Evolutionary conservation across 768 basidiomycete genomes (phyloP).

Genomic region (Termitomyces sp.): DNA sequence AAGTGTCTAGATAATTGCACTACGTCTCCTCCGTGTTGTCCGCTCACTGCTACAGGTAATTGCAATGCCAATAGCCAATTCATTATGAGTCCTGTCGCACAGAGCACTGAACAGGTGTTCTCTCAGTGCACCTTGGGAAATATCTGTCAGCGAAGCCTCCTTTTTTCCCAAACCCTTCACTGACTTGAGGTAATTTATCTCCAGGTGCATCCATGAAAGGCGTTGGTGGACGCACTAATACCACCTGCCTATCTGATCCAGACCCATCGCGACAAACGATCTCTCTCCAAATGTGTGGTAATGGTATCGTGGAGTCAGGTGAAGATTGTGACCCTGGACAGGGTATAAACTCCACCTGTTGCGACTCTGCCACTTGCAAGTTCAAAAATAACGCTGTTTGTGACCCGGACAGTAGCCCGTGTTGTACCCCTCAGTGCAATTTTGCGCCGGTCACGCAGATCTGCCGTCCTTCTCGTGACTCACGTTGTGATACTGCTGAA

Average conservation of each 20-base stretch:
- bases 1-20: constrained; percentile 69
- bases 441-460: constrained; percentile 68
- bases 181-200: background rate
- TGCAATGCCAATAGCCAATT: constrained; percentile 68
- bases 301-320: constrained; percentile 77
- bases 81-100: constrained; percentile 83
- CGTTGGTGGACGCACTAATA: constrained; percentile 45
- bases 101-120: constrained; percentile 62
- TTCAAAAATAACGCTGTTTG: constrained; percentile 70
- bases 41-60: constrained; percentile 42
- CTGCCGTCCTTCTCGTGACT: constrained; percentile 67
- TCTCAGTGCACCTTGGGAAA: constrained; percentile 82
- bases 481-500: constrained; percentile 67
- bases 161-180: background rate
- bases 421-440: constrained; percentile 68
- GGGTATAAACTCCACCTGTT: constrained; percentile 61
- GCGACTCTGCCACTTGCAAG: constrained; percentile 72
- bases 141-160: constrained; percentile 53
- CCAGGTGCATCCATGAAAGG: constrained; percentile 64
- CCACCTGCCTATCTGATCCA: constrained; percentile 67
- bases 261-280: constrained; percentile 42
- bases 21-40: constrained; percentile 61
- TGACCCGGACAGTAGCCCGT: constrained; percentile 71
- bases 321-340: constrained; percentile 87
- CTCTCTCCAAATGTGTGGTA: constrained; percentile 74